Evolutionary conservation across 2,329 filamentous ascomycete species (phyloP), one percentile per base, ranked within the genome.

Genomic region (Paecilomyces dactylethromorphus): DNA sequence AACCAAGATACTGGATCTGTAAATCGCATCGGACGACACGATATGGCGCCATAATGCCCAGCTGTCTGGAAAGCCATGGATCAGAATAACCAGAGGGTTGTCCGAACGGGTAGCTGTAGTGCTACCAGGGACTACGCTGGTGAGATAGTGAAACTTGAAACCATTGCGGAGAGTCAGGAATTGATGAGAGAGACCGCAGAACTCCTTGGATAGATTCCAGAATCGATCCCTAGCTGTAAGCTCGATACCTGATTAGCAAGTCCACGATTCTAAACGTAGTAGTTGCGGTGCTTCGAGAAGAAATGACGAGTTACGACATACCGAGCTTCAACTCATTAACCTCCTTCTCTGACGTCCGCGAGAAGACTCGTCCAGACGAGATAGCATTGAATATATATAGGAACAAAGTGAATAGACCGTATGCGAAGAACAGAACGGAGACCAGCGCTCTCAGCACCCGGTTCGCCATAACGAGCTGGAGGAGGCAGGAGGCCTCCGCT

Each of bases 61-160:
- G 58, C 82, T 84, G 64, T 86, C 83, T 6, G 84, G 84, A 59
- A 84, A 86, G 39, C 84, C 83, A 67, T 86, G 83, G 18, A 85
- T 71, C 63, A 85, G 81, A 49, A 85, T 76, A 24, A 82, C 74
- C 15, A 85, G 68, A 0, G 75, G 73, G 56, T 70, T 75, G 11
- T 63, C 60, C 22, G 60, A 55, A 24, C 53, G 61, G 64, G 58
- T 57, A 18, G 45, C 61, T 21, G 58, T 60, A 13, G 49, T 56
- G 68, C 70, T 61, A 52, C 61, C 58, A 3, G 63, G 57, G 10
- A 63, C 56, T 62, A 74, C 60, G 65, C 73, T 82, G 65, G 74
- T 74, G 56, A 85, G 71, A 64, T 85, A 85, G 66, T 86, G 84
- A 29, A 86, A 77, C 62, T 79, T 79, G 60, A 79, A 72, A 0